phyloP scores from a whole-genome alignment of 164 flowering plant genomes.

The grape (Vitis vinifera) region ASM3070453v1 NC_081813.1:24020501-24021000 shows the following conservation, averaged over 20 bases:
- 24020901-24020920: constrained; percentile 22
- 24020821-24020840: constrained; percentile 54
- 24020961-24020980: constrained; percentile 19
- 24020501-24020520: too few relatives aligned
- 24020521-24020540: too few relatives aligned
- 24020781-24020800: constrained; percentile 48
- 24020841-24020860: constrained; percentile 45
- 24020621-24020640: too few relatives aligned
- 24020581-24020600: too few relatives aligned
- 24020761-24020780: constrained; percentile 36
- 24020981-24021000: constrained; percentile 2
- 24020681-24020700: neutral
- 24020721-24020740: constrained; percentile 23
- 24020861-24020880: constrained; percentile 40
- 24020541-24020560: too few relatives aligned
- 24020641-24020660: too few relatives aligned
- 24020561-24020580: too few relatives aligned
- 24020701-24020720: constrained; percentile 22
- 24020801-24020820: constrained; percentile 45
- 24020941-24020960: constrained; percentile 16
- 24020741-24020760: constrained; percentile 39
- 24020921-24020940: constrained; percentile 18
- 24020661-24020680: too few relatives aligned
- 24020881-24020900: constrained; percentile 33
- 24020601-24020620: too few relatives aligned